Conservation (phyloP, 768 basidiomycete species). For the Kwoniella shandongensis region DNA sequence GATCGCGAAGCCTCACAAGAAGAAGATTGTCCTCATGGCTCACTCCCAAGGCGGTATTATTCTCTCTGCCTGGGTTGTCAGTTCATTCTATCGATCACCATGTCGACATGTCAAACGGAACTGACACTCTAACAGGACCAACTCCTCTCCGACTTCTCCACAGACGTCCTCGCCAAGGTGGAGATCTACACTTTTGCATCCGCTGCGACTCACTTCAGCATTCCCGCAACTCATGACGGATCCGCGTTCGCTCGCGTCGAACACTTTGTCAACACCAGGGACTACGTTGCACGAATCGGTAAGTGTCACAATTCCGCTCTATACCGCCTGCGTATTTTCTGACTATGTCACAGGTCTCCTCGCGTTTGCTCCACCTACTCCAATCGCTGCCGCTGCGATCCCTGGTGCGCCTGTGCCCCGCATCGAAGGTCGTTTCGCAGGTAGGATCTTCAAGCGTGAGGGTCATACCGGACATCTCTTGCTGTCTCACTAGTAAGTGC, state of each 20-base stretch:
- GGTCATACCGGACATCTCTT: conserved; percentile 37
- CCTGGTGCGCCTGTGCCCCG: neutral
- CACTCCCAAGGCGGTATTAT: conserved; percentile 49
- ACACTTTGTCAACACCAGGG: conserved; percentile 41
- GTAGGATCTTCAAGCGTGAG: conserved; percentile 36
- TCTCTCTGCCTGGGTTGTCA: conserved; percentile 30
- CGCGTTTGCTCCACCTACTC: conserved; percentile 26
- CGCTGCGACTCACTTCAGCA: conserved; percentile 45
- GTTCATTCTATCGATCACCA: conserved; percentile 1
- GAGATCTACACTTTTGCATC: conserved; percentile 46
- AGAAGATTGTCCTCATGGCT: conserved; percentile 40
- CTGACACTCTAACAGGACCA: conserved; percentile 20
- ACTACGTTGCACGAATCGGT: conserved; percentile 41
- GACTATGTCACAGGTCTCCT: conserved; percentile 21
- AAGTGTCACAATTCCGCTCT: no score
- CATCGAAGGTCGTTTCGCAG: conserved; percentile 30
- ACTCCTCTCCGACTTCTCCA: conserved; percentile 36
- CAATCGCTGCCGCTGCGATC: neutral
- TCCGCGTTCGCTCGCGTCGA: conserved; percentile 30
- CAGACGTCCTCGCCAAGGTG: conserved; percentile 28
- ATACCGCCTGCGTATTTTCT: no score
- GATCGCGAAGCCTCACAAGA: conserved; percentile 25
- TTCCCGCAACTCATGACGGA: conserved; percentile 8
- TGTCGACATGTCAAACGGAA: neutral
- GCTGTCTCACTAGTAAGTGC: conserved; percentile 36